These are phyloP conservation scores for Gossypium raimondii DNA, from an alignment of 345 rosid species.

Conservation along the genomic window DNA sequence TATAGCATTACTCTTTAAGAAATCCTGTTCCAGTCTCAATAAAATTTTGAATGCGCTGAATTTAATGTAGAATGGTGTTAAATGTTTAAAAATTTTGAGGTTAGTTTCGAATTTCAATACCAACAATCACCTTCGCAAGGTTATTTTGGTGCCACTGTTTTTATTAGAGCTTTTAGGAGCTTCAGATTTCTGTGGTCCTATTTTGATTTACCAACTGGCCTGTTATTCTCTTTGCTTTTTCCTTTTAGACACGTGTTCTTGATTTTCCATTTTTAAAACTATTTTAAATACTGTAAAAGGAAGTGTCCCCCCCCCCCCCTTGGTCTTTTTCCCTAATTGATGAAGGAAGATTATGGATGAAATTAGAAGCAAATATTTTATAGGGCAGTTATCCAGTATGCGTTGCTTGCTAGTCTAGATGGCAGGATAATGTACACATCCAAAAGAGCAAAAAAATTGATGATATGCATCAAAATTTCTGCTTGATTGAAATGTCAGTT, in stretches of 20 bases:
- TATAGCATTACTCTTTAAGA: not conserved
- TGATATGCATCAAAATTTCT: not conserved
- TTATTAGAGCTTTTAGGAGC: not conserved
- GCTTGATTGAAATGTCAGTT: conserved; percentile 7
- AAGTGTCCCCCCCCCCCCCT: not conserved
- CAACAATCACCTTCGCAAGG: not conserved
- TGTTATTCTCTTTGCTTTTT: not conserved
- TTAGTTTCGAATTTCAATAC: not conserved
- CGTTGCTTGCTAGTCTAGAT: not conserved
- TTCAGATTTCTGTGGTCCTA: not conserved
- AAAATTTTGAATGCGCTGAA: not conserved
- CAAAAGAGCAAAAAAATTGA: not conserved
- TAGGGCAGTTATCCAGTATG: not conserved
- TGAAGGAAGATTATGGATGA: not conserved
- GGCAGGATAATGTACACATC: not conserved
- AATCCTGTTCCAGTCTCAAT: not conserved
- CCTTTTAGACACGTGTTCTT: not conserved
- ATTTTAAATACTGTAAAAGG: not conserved
- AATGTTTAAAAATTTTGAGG: not conserved
- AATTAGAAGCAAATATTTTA: not conserved
- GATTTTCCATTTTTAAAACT: not conserved
- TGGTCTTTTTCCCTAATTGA: not conserved
- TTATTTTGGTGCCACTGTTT: not conserved
- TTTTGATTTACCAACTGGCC: not conserved
- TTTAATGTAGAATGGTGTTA: not conserved